Conservation (phyloP, 257 asterid species). For the Gentiana straminea region DNA sequence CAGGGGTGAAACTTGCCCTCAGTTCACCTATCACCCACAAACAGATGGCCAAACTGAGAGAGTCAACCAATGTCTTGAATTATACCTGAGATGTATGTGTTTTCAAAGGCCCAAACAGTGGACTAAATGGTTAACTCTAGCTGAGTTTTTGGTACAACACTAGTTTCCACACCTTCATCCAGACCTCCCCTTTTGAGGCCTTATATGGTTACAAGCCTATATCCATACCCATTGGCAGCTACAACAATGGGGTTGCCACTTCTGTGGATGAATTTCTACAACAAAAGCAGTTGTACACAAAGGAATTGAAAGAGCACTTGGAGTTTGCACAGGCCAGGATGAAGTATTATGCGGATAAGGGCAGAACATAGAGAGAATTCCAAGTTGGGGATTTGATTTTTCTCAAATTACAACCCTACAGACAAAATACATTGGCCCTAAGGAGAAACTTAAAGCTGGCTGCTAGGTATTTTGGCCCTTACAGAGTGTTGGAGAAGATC, state of each 20-base stretch:
- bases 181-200: neutral
- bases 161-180: neutral
- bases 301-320: neutral
- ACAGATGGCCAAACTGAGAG: neutral
- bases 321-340: neutral
- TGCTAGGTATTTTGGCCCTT: neutral
- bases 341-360: no score
- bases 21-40: neutral
- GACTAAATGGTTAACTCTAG: neutral
- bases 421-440: neutral
- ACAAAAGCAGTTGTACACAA: neutral
- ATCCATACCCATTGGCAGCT: neutral
- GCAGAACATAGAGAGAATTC: neutral
- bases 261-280: neutral
- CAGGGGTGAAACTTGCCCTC: neutral
- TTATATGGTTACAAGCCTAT: neutral
- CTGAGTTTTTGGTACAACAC: neutral
- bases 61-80: neutral
- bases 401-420: neutral
- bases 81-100: neutral
- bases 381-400: neutral
- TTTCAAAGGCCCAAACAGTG: neutral
- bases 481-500: neutral
- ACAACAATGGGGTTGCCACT: neutral
- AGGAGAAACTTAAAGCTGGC: neutral